phyloP scores from a whole-genome alignment of 1,284 basidiomycete genomes.

The Stygiomarasmius scandens region DNA sequence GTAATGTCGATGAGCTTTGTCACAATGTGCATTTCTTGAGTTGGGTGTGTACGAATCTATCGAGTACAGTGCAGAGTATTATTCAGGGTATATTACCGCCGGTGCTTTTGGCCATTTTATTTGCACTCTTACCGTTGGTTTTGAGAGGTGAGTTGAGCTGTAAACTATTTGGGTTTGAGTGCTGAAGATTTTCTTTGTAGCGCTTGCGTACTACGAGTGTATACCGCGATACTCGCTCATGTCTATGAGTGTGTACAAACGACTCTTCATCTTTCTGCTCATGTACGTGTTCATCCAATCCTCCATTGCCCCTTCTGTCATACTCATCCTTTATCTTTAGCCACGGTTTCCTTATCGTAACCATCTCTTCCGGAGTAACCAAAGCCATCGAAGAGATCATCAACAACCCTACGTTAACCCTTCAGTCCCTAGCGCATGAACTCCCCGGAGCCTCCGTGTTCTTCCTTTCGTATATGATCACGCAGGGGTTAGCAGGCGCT shows the following conservation, averaged over 20 bases:
- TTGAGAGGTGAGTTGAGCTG: conserved; percentile 50
- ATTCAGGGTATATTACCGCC: conserved; percentile 75
- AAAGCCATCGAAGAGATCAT: conserved; percentile 40
- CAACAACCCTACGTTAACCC: conserved; percentile 51
- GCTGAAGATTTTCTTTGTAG: conserved; percentile 31
- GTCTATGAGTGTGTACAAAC: conserved; percentile 74
- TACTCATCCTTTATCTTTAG: conserved; percentile 23
- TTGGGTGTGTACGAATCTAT: conserved; percentile 60
- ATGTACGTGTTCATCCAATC: conserved; percentile 50
- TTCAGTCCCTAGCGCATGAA: conserved; percentile 57
- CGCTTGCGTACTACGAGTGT: conserved; percentile 70
- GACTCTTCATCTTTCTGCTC: conserved; percentile 77
- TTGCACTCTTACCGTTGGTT: conserved; percentile 71
- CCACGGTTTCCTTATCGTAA: conserved; percentile 71
- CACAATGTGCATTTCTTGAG: conserved; percentile 39
- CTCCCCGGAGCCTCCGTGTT: conserved; percentile 77
- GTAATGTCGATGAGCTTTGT: conserved; percentile 48
- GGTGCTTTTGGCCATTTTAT: conserved; percentile 66
- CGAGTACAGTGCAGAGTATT: conserved; percentile 61
- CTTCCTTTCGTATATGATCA: conserved; percentile 76
- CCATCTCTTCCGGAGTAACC: conserved; percentile 66
- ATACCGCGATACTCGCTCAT: conserved; percentile 73
- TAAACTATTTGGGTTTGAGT: neutral
- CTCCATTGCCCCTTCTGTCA: neutral
- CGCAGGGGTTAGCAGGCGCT: conserved; percentile 58